Evolutionary conservation across 345 rosid genomes (phyloP).

Genomic region (Eucalyptus decipiens): DNA sequence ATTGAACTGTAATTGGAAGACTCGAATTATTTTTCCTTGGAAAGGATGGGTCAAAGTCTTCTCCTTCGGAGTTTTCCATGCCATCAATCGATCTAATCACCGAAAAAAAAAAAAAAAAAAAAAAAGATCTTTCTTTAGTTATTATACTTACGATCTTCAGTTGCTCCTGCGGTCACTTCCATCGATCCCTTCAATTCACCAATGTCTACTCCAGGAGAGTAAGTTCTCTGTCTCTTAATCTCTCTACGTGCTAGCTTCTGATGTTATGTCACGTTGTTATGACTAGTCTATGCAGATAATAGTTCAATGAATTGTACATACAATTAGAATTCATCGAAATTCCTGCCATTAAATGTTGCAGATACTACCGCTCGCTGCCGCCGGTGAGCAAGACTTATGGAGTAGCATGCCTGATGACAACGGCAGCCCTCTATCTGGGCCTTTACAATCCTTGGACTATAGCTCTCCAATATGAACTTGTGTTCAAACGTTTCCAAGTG

Average conservation of each 20-base stretch:
- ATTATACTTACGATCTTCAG: neutral
- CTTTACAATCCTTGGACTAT: slow-evolving; percentile 22
- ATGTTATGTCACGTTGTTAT: neutral
- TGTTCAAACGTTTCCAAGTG: slow-evolving; percentile 44
- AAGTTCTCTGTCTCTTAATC: slow-evolving; percentile 1
- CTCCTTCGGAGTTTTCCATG: neutral
- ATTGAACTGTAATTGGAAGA: neutral
- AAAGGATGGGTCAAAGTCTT: neutral
- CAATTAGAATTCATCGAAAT: neutral
- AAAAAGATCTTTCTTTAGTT: neutral
- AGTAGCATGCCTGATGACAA: slow-evolving; percentile 46
- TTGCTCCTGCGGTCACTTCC: neutral
- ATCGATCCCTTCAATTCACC: neutral
- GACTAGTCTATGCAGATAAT: neutral
- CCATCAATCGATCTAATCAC: neutral
- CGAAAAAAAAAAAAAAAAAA: neutral
- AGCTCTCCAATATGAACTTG: slow-evolving; percentile 33
- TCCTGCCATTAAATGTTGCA: neutral
- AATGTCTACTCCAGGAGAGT: slow-evolving; percentile 60
- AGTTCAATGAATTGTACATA: neutral
- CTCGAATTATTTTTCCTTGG: neutral
- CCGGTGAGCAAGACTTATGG: slow-evolving; percentile 66
- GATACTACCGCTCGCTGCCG: slow-evolving; percentile 47
- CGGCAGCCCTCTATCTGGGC: slow-evolving; percentile 21
- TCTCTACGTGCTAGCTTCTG: neutral